Conservation (phyloP, 345 rosid genomes). For the Murraya paniculata region DNA sequence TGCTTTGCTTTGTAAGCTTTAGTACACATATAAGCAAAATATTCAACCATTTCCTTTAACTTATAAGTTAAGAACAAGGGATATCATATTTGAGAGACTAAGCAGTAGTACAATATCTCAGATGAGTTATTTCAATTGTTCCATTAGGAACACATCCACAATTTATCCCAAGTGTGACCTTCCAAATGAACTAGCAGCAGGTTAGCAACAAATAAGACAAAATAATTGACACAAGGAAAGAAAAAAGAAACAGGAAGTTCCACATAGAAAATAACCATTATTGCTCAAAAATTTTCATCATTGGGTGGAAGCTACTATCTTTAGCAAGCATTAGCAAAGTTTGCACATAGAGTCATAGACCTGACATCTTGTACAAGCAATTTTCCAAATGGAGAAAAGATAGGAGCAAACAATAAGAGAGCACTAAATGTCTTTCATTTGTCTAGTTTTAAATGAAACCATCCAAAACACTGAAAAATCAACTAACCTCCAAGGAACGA, state of each 20-base stretch:
- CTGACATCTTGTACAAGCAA: neutral
- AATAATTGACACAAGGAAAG: neutral
- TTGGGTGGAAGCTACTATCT: neutral
- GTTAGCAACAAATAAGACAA: neutral
- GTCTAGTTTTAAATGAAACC: neutral
- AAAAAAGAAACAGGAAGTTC: neutral
- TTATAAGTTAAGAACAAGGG: neutral
- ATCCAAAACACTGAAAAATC: neutral
- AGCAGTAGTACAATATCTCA: neutral
- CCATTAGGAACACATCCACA: neutral
- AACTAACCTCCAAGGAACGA: slow-evolving; percentile 79
- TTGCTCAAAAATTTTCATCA: neutral
- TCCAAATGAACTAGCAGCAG: neutral
- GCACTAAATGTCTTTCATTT: neutral
- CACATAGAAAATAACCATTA: neutral
- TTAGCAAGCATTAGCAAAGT: neutral
- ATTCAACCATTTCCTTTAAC: neutral
- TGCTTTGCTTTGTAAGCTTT: neutral
- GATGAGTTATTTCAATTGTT: neutral
- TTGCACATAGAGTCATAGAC: no score
- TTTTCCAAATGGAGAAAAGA: slow-evolving; percentile 3
- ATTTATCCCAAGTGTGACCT: neutral
- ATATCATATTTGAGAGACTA: neutral
- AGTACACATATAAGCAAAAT: neutral
- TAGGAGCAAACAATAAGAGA: neutral